Base-by-base conservation (phyloP, 2,329 filamentous ascomycete species). In the Colletotrichum tamarilloi region DNA sequence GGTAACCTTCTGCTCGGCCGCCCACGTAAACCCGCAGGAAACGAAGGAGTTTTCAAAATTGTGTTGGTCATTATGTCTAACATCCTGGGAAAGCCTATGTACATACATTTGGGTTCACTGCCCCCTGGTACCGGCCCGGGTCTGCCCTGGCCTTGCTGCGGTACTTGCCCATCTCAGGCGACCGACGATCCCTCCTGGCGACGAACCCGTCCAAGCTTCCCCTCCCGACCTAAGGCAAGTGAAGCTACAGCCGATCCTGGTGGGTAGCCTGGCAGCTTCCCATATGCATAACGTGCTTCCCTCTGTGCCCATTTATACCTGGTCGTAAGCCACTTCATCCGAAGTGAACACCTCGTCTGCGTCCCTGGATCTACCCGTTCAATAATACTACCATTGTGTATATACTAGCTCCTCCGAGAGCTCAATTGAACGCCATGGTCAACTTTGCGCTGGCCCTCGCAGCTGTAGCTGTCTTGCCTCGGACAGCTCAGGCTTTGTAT, bases 401-500 rank as follows among this genome's bases (percentile, higher is more conserved):
- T 56, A 22, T 22, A 26, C 26, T 19, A 56, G 59, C 46, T 62
- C 22, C n/a, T 42, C 26, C 14, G 4, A 52, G 22, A 57, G 58
- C 67, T 49, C 57, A 11, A 46, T 35, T 22, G 52, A 38, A 62
- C 24, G 35, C 58, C 35, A 67, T 74, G 68, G 24, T 62, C 26
- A 56, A 19, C 55, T 22, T 63, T 12, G 53, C 30, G 30, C 28
- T 59, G 19, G 55, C 65, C n/a, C 24, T 75, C 26, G 30, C 30
- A 32, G 72, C 69, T 30, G 56, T 75, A n/a, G 68, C 62, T 56
- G 72, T 28, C 28, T 62, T 53, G 32, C 53, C 76, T 73, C 59
- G 75, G 14, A 80, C 80, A 11, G 82, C 82, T 30, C 68, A 76
- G 16, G 88, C 87, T 14, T 80, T 93, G 24, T 92, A 89, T 80